A percentile compares a stretch with the other conserved stretches of the same genome.
phyloP scores from a whole-genome alignment of 495 filamentous ascomycete genomes.

The Daldinia caldariorum region DNA sequence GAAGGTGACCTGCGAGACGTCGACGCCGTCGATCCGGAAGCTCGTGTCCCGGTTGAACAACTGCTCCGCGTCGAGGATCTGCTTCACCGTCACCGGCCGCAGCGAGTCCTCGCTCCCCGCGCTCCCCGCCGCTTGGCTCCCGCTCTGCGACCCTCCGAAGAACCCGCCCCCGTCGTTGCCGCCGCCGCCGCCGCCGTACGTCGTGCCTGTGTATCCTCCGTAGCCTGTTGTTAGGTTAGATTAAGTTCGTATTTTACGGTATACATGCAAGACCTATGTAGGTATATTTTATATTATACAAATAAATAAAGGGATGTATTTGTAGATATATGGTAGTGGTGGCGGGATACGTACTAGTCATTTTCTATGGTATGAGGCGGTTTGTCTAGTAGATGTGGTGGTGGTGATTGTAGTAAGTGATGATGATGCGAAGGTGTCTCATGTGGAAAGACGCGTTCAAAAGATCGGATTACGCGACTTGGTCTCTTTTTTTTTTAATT shows the following conservation, averaged over 20 bases:
- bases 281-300: background rate
- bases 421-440: conserved; percentile 1
- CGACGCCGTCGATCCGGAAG: conserved; percentile 80
- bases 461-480: conserved; percentile 36
- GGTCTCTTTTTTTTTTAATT: conserved; percentile 41
- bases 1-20: conserved; percentile 74
- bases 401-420: too few species aligned
- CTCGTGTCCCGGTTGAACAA: conserved; percentile 73
- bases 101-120: conserved; percentile 71
- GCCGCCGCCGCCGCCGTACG: conserved; percentile 27
- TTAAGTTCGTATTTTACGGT: conserved; percentile 11
- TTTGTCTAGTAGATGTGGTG: background rate
- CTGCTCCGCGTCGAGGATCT: conserved; percentile 82
- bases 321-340: background rate
- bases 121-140: conserved; percentile 52
- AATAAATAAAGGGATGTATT: background rate
- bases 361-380: conserved; percentile 21
- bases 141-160: conserved; percentile 56
- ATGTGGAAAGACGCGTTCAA: conserved; percentile 38
- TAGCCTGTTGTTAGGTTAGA: conserved; percentile 49
- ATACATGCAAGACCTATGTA: background rate
- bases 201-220: conserved; percentile 53
- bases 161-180: conserved; percentile 59
- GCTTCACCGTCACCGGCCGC: conserved; percentile 93
- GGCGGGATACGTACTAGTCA: conserved; percentile 44